Conservation (phyloP, 148 eudicot genomes). For the Rheum nobile region DNA sequence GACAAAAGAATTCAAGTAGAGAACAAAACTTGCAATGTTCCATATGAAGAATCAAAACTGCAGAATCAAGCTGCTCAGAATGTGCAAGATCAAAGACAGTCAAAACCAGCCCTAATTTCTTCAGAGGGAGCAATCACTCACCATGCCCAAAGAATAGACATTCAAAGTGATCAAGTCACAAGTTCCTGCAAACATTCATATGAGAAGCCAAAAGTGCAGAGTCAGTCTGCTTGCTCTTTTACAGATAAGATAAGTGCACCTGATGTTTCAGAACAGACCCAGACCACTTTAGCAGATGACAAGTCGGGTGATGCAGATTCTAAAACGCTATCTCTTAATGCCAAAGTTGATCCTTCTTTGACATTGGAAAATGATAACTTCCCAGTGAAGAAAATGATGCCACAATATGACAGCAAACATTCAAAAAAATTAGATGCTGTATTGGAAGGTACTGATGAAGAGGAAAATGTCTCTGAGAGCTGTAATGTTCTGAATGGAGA, state of each 20-base stretch:
- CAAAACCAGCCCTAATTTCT: slow-evolving; percentile 16
- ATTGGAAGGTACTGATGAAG: slow-evolving; percentile 11
- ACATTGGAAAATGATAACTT: slow-evolving; percentile 14
- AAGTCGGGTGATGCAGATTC: slow-evolving; percentile 14
- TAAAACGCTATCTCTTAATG: slow-evolving; percentile 16
- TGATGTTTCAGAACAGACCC: slow-evolving; percentile 23
- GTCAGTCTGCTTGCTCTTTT: slow-evolving; percentile 13
- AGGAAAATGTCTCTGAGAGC: slow-evolving; percentile 14
- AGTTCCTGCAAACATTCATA: slow-evolving; percentile 17
- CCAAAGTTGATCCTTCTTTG: slow-evolving; percentile 10
- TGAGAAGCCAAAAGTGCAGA: slow-evolving; percentile 16
- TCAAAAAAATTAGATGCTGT: slow-evolving; percentile 2
- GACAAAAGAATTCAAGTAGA: not conserved
- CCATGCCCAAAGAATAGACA: slow-evolving; percentile 13
- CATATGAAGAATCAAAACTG: slow-evolving; percentile 12
- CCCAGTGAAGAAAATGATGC: not conserved
- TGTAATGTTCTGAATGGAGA: slow-evolving; percentile 4
- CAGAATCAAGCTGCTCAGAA: slow-evolving; percentile 15
- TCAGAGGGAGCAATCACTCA: slow-evolving; percentile 14
- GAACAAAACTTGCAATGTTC: slow-evolving; percentile 18
- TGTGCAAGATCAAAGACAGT: slow-evolving; percentile 12
- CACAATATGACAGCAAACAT: not conserved
- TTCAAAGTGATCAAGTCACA: slow-evolving; percentile 17
- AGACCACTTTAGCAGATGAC: slow-evolving; percentile 18
- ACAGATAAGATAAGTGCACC: slow-evolving; percentile 21